Conservation (phyloP, 1,139 yeast genomes). For the Geotrichum histeridarum region DNA sequence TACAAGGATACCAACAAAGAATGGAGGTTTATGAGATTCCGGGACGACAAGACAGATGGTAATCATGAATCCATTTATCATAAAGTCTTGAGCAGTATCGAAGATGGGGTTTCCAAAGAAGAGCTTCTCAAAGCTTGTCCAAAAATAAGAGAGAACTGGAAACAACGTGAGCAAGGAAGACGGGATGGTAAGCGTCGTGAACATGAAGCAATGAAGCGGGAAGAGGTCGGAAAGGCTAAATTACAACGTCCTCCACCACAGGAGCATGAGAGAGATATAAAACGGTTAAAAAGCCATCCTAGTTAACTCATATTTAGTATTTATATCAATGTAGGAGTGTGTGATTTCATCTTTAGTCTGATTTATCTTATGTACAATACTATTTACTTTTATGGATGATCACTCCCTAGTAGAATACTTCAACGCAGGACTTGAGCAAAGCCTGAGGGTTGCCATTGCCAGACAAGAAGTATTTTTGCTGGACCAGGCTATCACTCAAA, state of each 20-base stretch:
- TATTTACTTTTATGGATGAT: background rate
- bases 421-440: constrained; percentile 15
- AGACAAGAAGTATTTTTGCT: constrained; percentile 55
- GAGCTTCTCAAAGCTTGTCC: constrained; percentile 53
- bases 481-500: constrained; percentile 39
- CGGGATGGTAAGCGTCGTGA: no score
- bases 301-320: background rate
- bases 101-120: constrained; percentile 77
- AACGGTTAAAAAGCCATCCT: background rate
- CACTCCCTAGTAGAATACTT: constrained; percentile 3
- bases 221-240: background rate
- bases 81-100: constrained; percentile 75
- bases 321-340: background rate
- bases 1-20: constrained; percentile 53
- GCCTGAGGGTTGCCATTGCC: constrained; percentile 39
- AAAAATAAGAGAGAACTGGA: constrained; percentile 44
- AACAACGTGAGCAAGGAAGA: constrained; percentile 36
- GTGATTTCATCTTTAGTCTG: background rate
- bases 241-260: background rate
- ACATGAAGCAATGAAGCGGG: no score
- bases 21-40: constrained; percentile 83
- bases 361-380: constrained; percentile 1
- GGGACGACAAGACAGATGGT: constrained; percentile 89
- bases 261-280: background rate
- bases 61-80: constrained; percentile 77